A percentile compares a stretch with the other conserved stretches of the same genome.
phyloP scores from a whole-genome alignment of 306 rosid species.

The Trifolium dubium region DNA sequence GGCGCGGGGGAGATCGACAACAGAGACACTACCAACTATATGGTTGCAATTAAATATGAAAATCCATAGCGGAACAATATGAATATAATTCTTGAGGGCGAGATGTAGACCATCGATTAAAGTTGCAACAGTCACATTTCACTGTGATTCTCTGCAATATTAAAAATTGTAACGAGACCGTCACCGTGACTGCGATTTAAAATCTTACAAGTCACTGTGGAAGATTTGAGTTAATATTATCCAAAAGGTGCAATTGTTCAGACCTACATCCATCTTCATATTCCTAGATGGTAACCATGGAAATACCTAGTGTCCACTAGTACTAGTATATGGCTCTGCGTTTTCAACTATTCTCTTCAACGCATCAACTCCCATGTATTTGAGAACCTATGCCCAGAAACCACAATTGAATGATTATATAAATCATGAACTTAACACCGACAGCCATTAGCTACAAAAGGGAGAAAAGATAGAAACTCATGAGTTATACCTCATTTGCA shows the following conservation, averaged over 20 bases:
- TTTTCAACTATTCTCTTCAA: slow-evolving; percentile 55
- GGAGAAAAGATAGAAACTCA: slow-evolving; percentile 10
- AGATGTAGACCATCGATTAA: not conserved
- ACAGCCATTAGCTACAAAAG: not conserved
- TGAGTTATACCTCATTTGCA: slow-evolving; percentile 55
- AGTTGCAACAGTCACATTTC: not conserved
- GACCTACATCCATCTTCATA: slow-evolving; percentile 29
- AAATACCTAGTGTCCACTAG: slow-evolving; percentile 33
- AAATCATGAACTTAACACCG: not conserved
- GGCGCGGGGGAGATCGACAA: no score
- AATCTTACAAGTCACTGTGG: not conserved
- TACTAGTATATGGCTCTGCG: slow-evolving; percentile 53
- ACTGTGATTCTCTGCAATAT: not conserved
- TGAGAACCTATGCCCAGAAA: slow-evolving; percentile 48
- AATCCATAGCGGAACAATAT: not conserved
- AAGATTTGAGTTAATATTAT: not conserved
- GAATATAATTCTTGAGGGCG: not conserved
- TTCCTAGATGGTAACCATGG: slow-evolving; percentile 6
- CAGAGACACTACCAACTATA: no score
- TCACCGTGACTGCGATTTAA: not conserved
- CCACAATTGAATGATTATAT: slow-evolving; percentile 37
- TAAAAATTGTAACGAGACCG: no score
- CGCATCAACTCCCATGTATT: slow-evolving; percentile 53
- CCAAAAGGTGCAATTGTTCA: slow-evolving; percentile 11
- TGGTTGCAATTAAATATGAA: not conserved